Percentiles rank a stretch among this genome's conserved stretches.
Conservation (phyloP, 2,329 filamentous ascomycete species). For the Neopestalotiopsis rosae region DNA sequence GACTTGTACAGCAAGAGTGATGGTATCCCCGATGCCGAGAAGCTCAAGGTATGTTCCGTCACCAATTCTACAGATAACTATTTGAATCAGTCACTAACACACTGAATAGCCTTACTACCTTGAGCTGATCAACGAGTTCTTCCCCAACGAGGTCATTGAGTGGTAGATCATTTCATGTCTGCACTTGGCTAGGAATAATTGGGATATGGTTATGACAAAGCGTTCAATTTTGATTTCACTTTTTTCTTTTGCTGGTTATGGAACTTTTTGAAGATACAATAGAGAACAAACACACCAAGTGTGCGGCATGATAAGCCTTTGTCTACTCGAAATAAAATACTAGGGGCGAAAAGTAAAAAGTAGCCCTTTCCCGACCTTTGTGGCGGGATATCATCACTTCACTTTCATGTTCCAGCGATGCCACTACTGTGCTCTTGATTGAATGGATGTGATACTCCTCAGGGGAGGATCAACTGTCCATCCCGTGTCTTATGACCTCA, state of each 20-base stretch:
- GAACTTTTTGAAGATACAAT: not conserved
- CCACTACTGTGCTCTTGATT: too few species aligned
- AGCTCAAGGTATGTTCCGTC: slow-evolving; percentile 67
- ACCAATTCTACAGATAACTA: not conserved
- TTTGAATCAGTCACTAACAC: slow-evolving; percentile 16
- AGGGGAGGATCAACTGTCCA: too few species aligned
- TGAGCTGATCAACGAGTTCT: slow-evolving; percentile 77
- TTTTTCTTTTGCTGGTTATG: not conserved
- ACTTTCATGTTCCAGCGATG: too few species aligned
- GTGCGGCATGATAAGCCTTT: not conserved
- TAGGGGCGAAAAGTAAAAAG: not conserved
- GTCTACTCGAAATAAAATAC: not conserved
- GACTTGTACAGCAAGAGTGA: slow-evolving; percentile 93
- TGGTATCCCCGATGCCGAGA: slow-evolving; percentile 74
- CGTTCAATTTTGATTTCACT: slow-evolving; percentile 3
- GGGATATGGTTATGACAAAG: slow-evolving; percentile 5
- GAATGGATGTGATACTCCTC: too few species aligned
- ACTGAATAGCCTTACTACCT: slow-evolving; percentile 69
- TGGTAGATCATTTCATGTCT: slow-evolving; percentile 54
- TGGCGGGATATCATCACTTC: too few species aligned
- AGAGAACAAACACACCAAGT: not conserved
- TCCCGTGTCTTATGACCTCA: too few species aligned
- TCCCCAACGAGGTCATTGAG: slow-evolving; percentile 69
- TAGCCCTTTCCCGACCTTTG: not conserved
- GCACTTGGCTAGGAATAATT: not conserved